Conservation (phyloP, 495 filamentous ascomycete genomes). For the Massariosphaeria phaeospora region DNA sequence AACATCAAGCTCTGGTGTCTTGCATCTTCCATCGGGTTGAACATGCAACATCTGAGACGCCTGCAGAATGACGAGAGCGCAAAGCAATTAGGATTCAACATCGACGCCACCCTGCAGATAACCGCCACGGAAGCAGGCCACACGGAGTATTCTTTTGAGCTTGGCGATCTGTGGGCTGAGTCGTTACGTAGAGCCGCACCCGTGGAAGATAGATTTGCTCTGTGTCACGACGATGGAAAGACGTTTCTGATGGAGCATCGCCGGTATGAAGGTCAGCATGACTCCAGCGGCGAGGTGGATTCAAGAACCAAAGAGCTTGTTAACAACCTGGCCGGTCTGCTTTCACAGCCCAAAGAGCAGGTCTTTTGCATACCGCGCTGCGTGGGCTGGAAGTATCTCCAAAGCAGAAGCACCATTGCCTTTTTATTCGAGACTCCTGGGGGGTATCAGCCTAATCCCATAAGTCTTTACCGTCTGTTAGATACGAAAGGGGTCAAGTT, state of each 20-base stretch:
- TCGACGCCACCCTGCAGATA: constrained; percentile 33
- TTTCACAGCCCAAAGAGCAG: constrained; percentile 33
- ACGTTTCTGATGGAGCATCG: constrained; percentile 5
- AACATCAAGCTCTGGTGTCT: constrained; percentile 37
- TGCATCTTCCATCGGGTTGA: constrained; percentile 28
- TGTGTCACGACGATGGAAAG: not conserved
- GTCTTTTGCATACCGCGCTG: constrained; percentile 37
- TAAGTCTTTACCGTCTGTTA: constrained; percentile 10
- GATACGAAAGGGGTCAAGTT: constrained; percentile 10
- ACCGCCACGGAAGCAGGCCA: constrained; percentile 19
- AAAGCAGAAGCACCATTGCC: constrained; percentile 19
- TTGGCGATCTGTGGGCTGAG: constrained; percentile 6
- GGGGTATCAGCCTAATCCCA: not conserved
- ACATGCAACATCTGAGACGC: constrained; percentile 32
- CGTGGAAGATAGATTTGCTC: constrained; percentile 1
- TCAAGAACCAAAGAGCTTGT: constrained; percentile 6
- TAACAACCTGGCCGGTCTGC: constrained; percentile 29
- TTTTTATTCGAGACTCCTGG: constrained; percentile 29
- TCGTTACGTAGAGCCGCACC: not conserved
- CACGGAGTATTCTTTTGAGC: constrained; percentile 15
- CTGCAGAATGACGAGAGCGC: constrained; percentile 32
- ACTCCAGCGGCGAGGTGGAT: constrained; percentile 2
- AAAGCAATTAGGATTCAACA: constrained; percentile 12
- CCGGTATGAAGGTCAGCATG: not conserved
- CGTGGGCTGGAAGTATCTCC: constrained; percentile 32